Evolutionary conservation across 2,329 filamentous ascomycete species (phyloP).

Genomic region (Hymenoscyphus repandus): DNA sequence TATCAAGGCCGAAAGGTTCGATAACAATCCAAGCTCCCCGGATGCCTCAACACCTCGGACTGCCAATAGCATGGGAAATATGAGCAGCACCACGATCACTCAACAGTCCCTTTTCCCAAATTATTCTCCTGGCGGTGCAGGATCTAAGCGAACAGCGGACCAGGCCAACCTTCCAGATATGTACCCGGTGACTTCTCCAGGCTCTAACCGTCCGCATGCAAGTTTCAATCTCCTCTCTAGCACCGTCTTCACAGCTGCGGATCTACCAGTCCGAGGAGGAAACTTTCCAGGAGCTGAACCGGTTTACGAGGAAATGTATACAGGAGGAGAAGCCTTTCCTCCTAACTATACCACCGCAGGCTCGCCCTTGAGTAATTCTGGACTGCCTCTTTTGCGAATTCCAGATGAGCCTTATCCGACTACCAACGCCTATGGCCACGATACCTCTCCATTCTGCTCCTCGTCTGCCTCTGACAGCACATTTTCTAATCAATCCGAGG

Average conservation of each 20-base stretch:
- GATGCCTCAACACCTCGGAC: slow-evolving; percentile 23
- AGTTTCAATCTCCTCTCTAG: slow-evolving; percentile 8
- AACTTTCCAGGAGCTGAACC: slow-evolving; percentile 8
- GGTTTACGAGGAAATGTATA: slow-evolving; percentile 16
- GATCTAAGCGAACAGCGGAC: slow-evolving; percentile 18
- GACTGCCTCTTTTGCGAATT: slow-evolving; percentile 26
- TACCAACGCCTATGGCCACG: slow-evolving; percentile 24
- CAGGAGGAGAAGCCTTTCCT: slow-evolving; percentile 12
- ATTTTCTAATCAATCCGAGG: slow-evolving; percentile 29
- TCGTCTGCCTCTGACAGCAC: slow-evolving; percentile 28
- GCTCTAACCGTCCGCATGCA: slow-evolving; percentile 9
- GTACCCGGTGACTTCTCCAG: slow-evolving; percentile 21
- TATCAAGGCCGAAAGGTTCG: slow-evolving; percentile 18
- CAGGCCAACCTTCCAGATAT: slow-evolving; percentile 19
- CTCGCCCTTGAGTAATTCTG: slow-evolving; percentile 3
- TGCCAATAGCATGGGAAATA: slow-evolving; percentile 16
- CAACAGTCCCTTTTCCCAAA: slow-evolving; percentile 17
- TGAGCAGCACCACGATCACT: slow-evolving; percentile 18
- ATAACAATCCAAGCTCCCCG: slow-evolving; percentile 14
- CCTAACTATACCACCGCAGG: slow-evolving; percentile 11
- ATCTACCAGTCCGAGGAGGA: slow-evolving; percentile 8
- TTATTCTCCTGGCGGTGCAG: slow-evolving; percentile 14
- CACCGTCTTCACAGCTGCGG: neutral
- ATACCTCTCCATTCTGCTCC: slow-evolving; percentile 29
- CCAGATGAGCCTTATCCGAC: slow-evolving; percentile 27